Percentiles rank a stretch among this genome's conserved stretches.
Conservation (phyloP, 306 rosid genomes). For the Quercus cerris region DNA sequence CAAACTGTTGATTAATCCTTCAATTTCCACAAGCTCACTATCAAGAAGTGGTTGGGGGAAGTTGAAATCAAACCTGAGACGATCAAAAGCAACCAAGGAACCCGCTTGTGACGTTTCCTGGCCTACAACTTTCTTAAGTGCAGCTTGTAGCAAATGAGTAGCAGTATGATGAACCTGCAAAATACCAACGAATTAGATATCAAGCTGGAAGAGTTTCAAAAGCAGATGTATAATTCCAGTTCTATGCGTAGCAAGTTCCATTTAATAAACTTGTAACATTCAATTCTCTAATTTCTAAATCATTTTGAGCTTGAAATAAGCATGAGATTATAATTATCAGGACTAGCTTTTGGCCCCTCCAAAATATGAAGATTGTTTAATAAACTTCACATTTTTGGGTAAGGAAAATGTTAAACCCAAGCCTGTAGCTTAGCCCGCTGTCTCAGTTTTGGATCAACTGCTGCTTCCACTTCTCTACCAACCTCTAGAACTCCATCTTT, state of each 20-base stretch:
- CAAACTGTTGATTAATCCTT: slow-evolving; percentile 65
- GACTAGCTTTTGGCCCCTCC: not conserved
- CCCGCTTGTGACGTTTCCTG: slow-evolving; percentile 99
- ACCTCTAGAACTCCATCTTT: slow-evolving; percentile 79
- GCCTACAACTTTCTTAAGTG: slow-evolving; percentile 73
- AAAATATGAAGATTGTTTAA: not conserved
- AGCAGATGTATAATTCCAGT: not conserved
- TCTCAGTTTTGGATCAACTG: slow-evolving; percentile 77
- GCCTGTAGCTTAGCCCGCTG: slow-evolving; percentile 77
- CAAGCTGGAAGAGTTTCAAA: slow-evolving; percentile 14
- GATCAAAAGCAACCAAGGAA: slow-evolving; percentile 70
- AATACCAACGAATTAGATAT: slow-evolving; percentile 14
- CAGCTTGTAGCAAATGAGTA: slow-evolving; percentile 94
- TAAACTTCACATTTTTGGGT: slow-evolving; percentile 5
- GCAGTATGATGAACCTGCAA: slow-evolving; percentile 96
- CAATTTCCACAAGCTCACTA: slow-evolving; percentile 65
- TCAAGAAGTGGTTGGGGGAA: slow-evolving; percentile 74
- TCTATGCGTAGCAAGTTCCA: not conserved
- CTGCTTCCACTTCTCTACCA: slow-evolving; percentile 90
- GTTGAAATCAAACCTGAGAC: slow-evolving; percentile 94
- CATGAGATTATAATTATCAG: slow-evolving; percentile 9
- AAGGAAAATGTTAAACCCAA: slow-evolving; percentile 1
- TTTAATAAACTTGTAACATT: not conserved
- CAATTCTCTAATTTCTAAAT: slow-evolving; percentile 13
- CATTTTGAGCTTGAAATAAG: slow-evolving; percentile 7